Evolutionary conservation across 306 rosid species (phyloP), one percentile per base, ranked within the genome.

Genomic region (Amphicarpaea edgeworthii): DNA sequence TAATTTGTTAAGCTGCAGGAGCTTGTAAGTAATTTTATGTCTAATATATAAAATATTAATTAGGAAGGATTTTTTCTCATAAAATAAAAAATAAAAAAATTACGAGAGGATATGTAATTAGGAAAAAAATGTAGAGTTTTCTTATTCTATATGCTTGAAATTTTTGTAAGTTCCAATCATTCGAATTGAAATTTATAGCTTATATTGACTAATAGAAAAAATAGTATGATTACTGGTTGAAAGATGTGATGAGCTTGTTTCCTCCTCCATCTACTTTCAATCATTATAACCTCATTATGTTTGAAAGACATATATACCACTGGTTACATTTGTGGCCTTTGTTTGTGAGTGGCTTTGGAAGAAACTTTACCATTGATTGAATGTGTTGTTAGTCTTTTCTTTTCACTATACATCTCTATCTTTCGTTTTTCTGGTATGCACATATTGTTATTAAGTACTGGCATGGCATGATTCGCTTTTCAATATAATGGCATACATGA

Each of bases 271-370:
- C 50, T 43, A 77, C 58, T 74, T 43, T 85, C 73, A 77, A 78
- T 82, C 73, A 81, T 85, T 75, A 59, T 84, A 74, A 77, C 62
- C 64, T 81, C 68, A 77, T 73, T 77, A 64, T 69, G 63, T 68
- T 53, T 51, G 45, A 66, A 57, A 77, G 81, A 62, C 72, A 77
- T 15, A 53, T 61, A 38, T 59, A 72, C 67, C 83, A 68, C 68
- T 73, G 63, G 68, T 54, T 72, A 51, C 42, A 73, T 37, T 77
- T 69, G 63, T 77, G 70, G 77, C 61, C 72, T 68, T 81, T 67
- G 74, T 68, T 81, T 67, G 74, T 62, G 70, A 66, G 78, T 84
- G 83, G 68, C 72, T 72, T 77, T 8, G 17, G 68, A 70, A 62
- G 47, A 55, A 63, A 72, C 38, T 19, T 79, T 74, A 49, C 58